Percentiles rank a stretch among this genome's conserved stretches.
phyloP scores from a whole-genome alignment of 768 basidiomycete species.

The Hysterangium stoloniferum region DNA sequence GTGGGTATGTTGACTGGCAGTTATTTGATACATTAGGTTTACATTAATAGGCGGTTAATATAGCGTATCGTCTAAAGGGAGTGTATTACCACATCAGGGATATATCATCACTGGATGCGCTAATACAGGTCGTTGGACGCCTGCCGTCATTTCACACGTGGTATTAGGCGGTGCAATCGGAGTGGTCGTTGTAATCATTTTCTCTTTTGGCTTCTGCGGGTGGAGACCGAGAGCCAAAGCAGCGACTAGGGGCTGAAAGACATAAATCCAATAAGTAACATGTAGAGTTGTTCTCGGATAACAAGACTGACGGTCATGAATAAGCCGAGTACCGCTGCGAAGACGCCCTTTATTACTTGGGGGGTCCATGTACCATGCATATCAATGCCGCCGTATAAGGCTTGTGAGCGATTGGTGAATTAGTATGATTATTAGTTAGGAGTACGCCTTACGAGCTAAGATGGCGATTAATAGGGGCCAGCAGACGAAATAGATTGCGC shows the following conservation, averaged over 20 bases:
- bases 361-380: constrained; percentile 10
- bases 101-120: too few relatives aligned
- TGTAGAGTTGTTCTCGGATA: too few relatives aligned
- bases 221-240: constrained; percentile 5
- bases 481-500: constrained; percentile 2
- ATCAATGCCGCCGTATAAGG: constrained; percentile 1
- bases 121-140: too few relatives aligned
- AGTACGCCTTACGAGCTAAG: constrained; percentile 1
- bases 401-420: neutral
- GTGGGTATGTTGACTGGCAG: too few relatives aligned
- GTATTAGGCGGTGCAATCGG: too few relatives aligned
- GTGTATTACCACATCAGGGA: too few relatives aligned
- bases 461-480: constrained; percentile 9
- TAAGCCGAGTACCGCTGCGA: constrained; percentile 1
- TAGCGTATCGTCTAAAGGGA: too few relatives aligned
- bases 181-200: too few relatives aligned
- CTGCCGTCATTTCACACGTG: too few relatives aligned
- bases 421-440: neutral
- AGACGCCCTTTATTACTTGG: constrained; percentile 1
- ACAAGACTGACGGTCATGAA: neutral
- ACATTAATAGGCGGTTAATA: too few relatives aligned
- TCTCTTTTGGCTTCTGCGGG: neutral
- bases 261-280: neutral
- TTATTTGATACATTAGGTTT: too few relatives aligned
- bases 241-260: constrained; percentile 4